Evolutionary conservation across 257 asterid genomes (phyloP).

Genomic region (Apocynum venetum): DNA sequence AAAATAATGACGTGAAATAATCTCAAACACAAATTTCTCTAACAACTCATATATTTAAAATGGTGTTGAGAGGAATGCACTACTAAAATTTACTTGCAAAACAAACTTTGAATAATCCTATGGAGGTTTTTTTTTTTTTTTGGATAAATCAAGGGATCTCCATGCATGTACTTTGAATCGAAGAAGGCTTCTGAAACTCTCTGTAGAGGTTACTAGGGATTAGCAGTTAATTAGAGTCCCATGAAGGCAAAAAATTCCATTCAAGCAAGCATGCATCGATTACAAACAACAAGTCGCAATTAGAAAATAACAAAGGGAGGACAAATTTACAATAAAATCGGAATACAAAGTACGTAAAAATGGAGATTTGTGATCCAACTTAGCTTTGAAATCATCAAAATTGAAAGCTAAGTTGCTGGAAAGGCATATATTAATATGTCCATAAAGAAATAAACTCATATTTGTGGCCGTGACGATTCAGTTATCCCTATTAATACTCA

Average conservation of each 20-base stretch:
- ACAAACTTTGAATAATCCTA: too few species aligned
- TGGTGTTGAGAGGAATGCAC: too few species aligned
- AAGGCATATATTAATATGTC: not conserved
- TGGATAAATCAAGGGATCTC: too few species aligned
- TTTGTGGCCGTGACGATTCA: not conserved
- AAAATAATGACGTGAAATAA: too few species aligned
- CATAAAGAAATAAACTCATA: not conserved
- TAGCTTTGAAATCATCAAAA: constrained; percentile 3
- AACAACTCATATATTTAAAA: too few species aligned
- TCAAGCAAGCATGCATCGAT: not conserved
- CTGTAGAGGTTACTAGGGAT: too few species aligned
- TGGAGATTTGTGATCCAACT: not conserved
- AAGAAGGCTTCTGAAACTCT: too few species aligned
- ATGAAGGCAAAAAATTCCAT: not conserved
- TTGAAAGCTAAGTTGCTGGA: not conserved
- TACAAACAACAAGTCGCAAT: not conserved
- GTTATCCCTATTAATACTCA: not conserved
- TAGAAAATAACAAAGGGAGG: not conserved
- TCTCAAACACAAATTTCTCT: too few species aligned
- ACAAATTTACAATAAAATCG: not conserved
- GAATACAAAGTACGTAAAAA: not conserved
- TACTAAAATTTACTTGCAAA: too few species aligned
- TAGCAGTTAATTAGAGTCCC: too few species aligned
- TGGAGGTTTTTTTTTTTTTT: too few species aligned
- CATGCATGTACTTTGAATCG: too few species aligned